Percentiles rank a stretch among this genome's conserved stretches.
Evolutionary conservation across 108 stramenopile genomes (phyloP).

Genomic region (Skeletonema menzelii): DNA sequence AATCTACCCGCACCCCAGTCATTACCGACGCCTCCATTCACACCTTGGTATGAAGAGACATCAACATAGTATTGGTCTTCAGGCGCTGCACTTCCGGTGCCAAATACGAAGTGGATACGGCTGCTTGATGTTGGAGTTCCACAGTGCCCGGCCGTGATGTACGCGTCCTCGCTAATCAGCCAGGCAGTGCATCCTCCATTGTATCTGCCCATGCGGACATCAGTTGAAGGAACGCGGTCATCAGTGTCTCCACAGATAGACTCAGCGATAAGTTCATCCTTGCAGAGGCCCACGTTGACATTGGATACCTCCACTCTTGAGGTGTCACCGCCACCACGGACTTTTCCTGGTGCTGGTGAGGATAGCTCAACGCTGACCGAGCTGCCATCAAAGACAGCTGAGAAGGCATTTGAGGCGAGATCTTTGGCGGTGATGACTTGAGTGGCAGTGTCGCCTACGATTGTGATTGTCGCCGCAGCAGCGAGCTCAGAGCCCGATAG

Average conservation of each 20-base stretch:
- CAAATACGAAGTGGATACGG: constrained; percentile 2
- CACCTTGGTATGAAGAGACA: background rate
- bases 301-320: background rate
- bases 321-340: background rate
- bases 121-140: background rate
- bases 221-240: constrained; percentile 10
- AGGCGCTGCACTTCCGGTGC: background rate
- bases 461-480: background rate
- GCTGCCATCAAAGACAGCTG: background rate
- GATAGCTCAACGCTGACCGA: background rate
- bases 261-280: no score
- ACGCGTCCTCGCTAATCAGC: constrained; percentile 1
- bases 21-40: background rate
- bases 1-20: constrained; percentile 7
- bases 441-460: background rate
- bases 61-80: constrained; percentile 13
- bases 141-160: constrained; percentile 9
- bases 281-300: background rate
- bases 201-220: constrained; percentile 3
- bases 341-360: background rate
- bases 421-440: background rate
- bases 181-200: constrained; percentile 9
- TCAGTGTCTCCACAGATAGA: background rate
- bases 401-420: background rate
- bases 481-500: background rate